phyloP scores from a whole-genome alignment of 1,284 basidiomycete species.

The Cutaneotrichosporon mucoides region DNA sequence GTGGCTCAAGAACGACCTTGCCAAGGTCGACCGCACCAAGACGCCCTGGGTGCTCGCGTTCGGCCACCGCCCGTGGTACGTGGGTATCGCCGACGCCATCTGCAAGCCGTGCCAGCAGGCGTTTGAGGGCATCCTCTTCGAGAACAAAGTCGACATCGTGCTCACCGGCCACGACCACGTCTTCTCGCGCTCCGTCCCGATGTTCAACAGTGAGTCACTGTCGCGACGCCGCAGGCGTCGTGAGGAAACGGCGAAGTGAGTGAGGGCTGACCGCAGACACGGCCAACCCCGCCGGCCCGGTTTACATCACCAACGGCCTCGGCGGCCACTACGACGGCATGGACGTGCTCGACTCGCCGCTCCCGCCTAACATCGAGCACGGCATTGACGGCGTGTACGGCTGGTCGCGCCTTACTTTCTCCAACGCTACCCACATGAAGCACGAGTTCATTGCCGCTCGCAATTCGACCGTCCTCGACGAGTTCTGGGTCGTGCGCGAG shows the following conservation, averaged over 20 bases:
- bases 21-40: constrained; percentile 40
- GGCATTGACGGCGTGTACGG: constrained; percentile 34
- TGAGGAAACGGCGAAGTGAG: no score
- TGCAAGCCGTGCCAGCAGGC: constrained; percentile 35
- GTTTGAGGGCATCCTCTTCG: constrained; percentile 42
- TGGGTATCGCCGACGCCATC: constrained; percentile 17
- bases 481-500: constrained; percentile 23
- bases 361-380: constrained; percentile 24
- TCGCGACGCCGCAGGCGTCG: no score
- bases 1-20: constrained; percentile 37
- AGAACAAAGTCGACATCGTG: constrained; percentile 43
- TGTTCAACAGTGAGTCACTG: constrained; percentile 30
- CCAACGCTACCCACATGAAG: constrained; percentile 33
- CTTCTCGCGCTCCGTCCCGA: constrained; percentile 36
- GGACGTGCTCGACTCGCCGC: constrained; percentile 24
- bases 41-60: constrained; percentile 49
- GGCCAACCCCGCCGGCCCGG: constrained; percentile 30
- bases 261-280: constrained; percentile 16
- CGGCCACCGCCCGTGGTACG: constrained; percentile 40
- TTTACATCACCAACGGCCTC: constrained; percentile 41
- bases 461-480: constrained; percentile 25
- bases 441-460: constrained; percentile 26
- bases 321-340: constrained; percentile 43
- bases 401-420: constrained; percentile 38
- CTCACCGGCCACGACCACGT: constrained; percentile 45